Evolutionary conservation across 768 basidiomycete genomes (phyloP), one percentile per base, ranked within the genome.

Genomic region (Trametes sanguinea): DNA sequence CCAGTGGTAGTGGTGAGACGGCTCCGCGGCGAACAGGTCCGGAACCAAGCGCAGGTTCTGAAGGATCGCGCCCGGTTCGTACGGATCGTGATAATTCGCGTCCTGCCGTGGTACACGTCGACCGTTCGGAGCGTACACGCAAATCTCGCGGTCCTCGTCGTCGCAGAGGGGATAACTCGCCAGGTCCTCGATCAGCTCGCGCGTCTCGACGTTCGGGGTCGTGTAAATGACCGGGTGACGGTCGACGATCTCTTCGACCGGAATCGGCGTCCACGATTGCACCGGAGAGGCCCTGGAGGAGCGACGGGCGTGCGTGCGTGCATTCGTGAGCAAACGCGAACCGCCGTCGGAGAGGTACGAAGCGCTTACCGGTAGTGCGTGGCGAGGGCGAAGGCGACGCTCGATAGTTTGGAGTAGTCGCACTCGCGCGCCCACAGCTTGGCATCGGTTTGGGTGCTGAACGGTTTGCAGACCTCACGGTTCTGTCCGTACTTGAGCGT

Each of bases 301-400:
- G 35, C 35, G 35, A 37, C 35, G 35, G 35, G 35, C 35, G 35
- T 37, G 35, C 35, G 35, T 37, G 35, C 35, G 10, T 37, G 35
- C 35, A 35, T 32, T 50, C 13, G 48, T 17, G 13, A 32, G 29
- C 14, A 8, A 17, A 47, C 46, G 46, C 46, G 27, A 29, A 47
- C 22, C 17, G 17, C 35, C 35, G 35, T 37, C 35, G 35, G 35
- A 37, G 35, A 37, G 35, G 35, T 37, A 22, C 8, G 27, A 10
- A 13, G 47, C 13, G 13, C 22, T 48, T 52, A 52, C 51, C 51
- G 13, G 51, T 52, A 52, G 17, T 52, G 51, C n/a, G 51, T 52
- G 14, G 51, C 51, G 17, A 52, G 33, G 35, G 51, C 35, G 35
- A 52, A 39, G 7, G 51, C 51, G 35, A 52, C 33, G 35, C 51